Base-by-base conservation (phyloP, 768 basidiomycete species). In the Crucibulum laeve region DNA sequence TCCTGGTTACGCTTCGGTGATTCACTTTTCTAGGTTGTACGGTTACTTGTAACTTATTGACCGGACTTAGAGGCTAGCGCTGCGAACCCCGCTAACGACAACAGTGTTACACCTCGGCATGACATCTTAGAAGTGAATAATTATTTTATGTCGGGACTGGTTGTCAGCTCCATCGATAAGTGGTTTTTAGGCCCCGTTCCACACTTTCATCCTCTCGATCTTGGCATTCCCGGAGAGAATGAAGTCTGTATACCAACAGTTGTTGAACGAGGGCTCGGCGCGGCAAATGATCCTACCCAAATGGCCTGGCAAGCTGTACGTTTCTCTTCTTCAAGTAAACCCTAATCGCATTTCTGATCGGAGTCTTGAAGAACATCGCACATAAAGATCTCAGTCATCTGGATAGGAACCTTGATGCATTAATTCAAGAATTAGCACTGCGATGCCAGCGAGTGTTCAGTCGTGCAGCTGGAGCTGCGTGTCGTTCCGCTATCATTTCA, bases 51-150 rank as follows among this genome's bases (percentile, higher is more conserved):
- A 40, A 25, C 6, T 47, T 26, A 48, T 48, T 45, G 46, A 47
- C 47, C 52, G 49, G 50, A 38, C 30, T 44, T 53, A 78, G 74
- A 73, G 61, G 76, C 74, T 38, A 60, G 64, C 44, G 72, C 74
- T 44, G 66, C 71, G 45, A 82, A 79, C 54, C 63, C 76, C 25
- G 59, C 70, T 37, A 68, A 65, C 48, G 86, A 87, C 40, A 61
- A 67, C 39, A 73, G 65, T 48, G 62, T 64, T 43, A 66, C 71
- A 39, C 65, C 76, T 25, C 74, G 79, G 44, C 79, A 88, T 56
- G 89, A 91, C 60, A 73, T 84, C 48, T 69, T 90, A 40, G 85
- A 89, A 69, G 88, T 87, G 40, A 87, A 87, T 59, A 77, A 80
- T 51, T 91, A 91, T 60, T 70, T 91, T 54, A 79, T 77, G 53